Conservation (phyloP, 106 monocot species). For the Dendrobium huoshanense region DNA sequence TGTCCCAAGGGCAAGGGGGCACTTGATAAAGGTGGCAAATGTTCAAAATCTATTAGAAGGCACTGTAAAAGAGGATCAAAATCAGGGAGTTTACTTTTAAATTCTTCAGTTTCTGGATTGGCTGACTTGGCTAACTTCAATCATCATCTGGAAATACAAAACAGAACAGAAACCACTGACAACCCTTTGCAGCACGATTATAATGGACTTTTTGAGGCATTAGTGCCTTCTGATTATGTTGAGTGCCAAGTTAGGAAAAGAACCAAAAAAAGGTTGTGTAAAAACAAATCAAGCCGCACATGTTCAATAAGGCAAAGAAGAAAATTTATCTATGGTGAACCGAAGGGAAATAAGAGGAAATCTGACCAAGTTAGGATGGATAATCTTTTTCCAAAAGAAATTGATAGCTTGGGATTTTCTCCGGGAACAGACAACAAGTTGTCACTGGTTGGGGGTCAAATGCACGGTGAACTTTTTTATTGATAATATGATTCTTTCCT, state of each 20-base stretch:
- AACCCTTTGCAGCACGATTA: constrained; percentile 10
- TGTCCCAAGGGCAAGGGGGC: constrained; percentile 11
- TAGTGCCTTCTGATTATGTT: neutral
- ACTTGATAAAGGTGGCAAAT: constrained; percentile 3
- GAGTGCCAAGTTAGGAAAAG: neutral
- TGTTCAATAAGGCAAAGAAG: constrained; percentile 11
- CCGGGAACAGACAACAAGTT: neutral
- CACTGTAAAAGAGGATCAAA: constrained; percentile 18
- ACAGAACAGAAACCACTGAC: constrained; percentile 3
- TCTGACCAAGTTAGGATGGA: constrained; percentile 5
- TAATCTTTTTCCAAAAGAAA: constrained; percentile 12
- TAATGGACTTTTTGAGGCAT: constrained; percentile 5
- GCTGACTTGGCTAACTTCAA: constrained; percentile 10
- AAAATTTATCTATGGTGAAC: constrained; percentile 15
- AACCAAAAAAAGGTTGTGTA: constrained; percentile 12
- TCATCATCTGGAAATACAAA: constrained; percentile 10
- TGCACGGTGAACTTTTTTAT: constrained; percentile 21
- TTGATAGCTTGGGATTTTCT: constrained; percentile 6
- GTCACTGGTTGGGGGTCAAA: constrained; percentile 11
- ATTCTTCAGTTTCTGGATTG: constrained; percentile 7
- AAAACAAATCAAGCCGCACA: constrained; percentile 7
- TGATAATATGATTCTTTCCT: neutral
- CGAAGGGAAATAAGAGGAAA: constrained; percentile 12
- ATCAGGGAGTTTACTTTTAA: neutral
- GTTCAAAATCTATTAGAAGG: constrained; percentile 16